phyloP scores from a whole-genome alignment of 148 eudicot genomes.

The Rheum nobile region DNA sequence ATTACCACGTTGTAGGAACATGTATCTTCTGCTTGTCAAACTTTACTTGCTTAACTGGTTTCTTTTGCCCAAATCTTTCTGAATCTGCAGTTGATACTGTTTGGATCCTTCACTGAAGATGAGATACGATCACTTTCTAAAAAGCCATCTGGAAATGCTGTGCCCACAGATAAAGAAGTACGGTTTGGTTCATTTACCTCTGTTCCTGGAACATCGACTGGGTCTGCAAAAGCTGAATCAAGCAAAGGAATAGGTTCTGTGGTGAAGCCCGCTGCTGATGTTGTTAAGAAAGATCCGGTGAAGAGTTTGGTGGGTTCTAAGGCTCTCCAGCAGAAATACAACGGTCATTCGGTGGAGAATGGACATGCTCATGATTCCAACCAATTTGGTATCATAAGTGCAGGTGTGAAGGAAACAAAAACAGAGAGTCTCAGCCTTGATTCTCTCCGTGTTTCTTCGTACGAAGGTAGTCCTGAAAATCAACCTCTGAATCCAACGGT shows the following conservation, averaged over 20 bases:
- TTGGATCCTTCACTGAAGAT: slow-evolving; percentile 76
- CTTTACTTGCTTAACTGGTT: not conserved
- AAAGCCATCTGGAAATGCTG: slow-evolving; percentile 17
- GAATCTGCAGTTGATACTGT: slow-evolving; percentile 40
- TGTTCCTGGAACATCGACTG: slow-evolving; percentile 30
- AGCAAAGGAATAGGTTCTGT: slow-evolving; percentile 21
- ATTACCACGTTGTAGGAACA: not conserved
- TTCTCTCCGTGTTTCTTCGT: slow-evolving; percentile 20
- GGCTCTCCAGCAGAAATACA: slow-evolving; percentile 17
- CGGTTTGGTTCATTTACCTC: slow-evolving; percentile 34
- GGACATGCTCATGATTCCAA: slow-evolving; percentile 21
- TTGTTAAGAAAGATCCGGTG: slow-evolving; percentile 16
- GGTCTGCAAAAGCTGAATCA: slow-evolving; percentile 21
- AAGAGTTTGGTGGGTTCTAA: slow-evolving; percentile 9
- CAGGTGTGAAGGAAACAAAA: slow-evolving; percentile 28
- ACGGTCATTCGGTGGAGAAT: slow-evolving; percentile 27
- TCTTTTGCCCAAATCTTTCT: not conserved
- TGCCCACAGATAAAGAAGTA: slow-evolving; percentile 25
- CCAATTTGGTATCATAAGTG: slow-evolving; percentile 12
- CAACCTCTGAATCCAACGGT: slow-evolving; percentile 11
- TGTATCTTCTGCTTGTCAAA: not conserved
- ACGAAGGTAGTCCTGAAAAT: slow-evolving; percentile 11
- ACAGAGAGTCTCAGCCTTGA: slow-evolving; percentile 19
- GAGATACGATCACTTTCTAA: slow-evolving; percentile 32
- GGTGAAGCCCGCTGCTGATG: slow-evolving; percentile 14